Base-by-base conservation (phyloP, 129 eudicot species). In the Glebionis coronaria region DNA sequence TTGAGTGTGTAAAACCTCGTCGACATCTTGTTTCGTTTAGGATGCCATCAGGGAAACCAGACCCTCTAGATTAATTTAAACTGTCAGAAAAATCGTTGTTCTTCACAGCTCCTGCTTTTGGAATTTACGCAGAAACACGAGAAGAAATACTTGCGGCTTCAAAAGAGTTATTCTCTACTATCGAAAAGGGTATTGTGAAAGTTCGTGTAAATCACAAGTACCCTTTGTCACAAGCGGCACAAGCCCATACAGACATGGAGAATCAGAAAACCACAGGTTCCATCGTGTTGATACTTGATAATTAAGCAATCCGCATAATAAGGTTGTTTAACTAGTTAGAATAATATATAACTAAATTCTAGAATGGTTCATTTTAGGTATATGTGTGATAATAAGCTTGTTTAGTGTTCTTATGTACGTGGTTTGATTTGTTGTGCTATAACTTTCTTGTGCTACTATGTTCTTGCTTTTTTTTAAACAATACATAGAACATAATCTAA, bases 191-290 rank as follows among this genome's bases (percentile, higher is more conserved):
- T 5, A 76, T 79, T 4, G 35, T 85, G 9, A 63, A 56, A 10
- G 85, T 82, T n/a, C 81, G 85, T 10, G 79, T 85, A 11, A 85
- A 85, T 67, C 87, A 76, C 16, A 80, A 69, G 55, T 85, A 79
- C 65, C 85, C 82, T 27, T 57, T 85, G 35, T 85, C 91, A 3
- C 81, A 85, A 61, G 87, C 80, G 3, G 87, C 76, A 11, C 87
- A 76, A 72, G 91, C 91, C 3, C 91, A 85, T 56, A 68, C 76
- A 1, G 87, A 82, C 61, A 84, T 85, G 13, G 87, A 85, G 81
- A 70, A 47, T 21, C 73, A 83, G 12, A 83, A 68, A 67, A 85
- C 88, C 4, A 73, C 83, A 16, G 84, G 90, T 1, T 85, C 90
- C 16, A 60, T 81, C 40, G 82, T 85, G 68, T 78, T 85, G 38